Evolutionary conservation across 768 basidiomycete genomes (phyloP), one percentile per base, ranked within the genome.

Genomic region (Holtermannia corniformis): DNA sequence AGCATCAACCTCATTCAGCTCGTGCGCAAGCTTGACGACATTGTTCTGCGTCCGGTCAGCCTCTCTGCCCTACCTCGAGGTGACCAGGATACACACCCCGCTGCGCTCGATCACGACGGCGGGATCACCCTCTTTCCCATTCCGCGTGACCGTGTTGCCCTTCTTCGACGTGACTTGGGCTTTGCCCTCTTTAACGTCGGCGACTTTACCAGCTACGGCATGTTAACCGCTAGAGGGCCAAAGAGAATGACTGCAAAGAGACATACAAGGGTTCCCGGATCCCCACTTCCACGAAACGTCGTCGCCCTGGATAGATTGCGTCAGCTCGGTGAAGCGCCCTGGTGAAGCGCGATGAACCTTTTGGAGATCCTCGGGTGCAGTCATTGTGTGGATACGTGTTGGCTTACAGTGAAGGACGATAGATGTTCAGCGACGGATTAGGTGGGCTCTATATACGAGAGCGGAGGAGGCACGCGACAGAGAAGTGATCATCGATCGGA

Each of bases 1-100:
- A 13, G 42, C 64, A 43, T 75, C 74, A 12, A 75, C 74, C 54
- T 76, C 73, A 40, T 77, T 76, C 56, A 80, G 55, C 64, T 80
- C 78, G 52, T 78, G 77, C 0, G 77, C 77, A 5, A 77, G 68
- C 73, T 79, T 79, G 44, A 79, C 78, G 2, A 78, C 77, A 55
- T 79, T 73, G 51, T 78, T 80, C 77, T 79, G 25, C 20, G 12
- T 5, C 23, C 19, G 37, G 27, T 55, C 32, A 44, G 48, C 26
- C 13, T 25, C 13, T 28, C n/a, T n/a, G n/a, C n/a, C n/a, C n/a
- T 22, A 12, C 28, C 12, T 14, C 14, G 11, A 1, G n/a, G 19
- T 22, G 27, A 19, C 20, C 25, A 21, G 16, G 12, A 26, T 2
- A 75, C 76, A 59, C 57, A 78, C 78, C 20, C 78, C 77, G 25